Conservation (phyloP, 2,329 filamentous ascomycete species). For the Furcasterigmium sp. region DNA sequence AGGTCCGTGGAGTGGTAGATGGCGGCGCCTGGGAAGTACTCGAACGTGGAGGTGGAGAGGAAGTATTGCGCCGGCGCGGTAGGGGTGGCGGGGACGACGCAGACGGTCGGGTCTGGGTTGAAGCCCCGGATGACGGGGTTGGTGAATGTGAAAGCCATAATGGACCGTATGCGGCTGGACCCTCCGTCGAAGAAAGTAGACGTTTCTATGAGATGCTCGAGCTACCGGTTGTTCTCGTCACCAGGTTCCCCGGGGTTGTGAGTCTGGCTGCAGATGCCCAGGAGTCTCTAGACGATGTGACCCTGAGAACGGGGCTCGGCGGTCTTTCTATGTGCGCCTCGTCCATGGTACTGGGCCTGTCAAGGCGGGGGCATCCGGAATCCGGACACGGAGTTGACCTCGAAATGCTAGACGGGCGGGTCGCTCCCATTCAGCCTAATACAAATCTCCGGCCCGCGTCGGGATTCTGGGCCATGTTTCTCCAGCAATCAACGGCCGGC, state of each 20-base stretch:
- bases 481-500: slow-evolving; percentile 11
- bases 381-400: no score
- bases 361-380: no score
- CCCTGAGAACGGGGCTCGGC: no score
- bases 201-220: neutral
- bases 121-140: slow-evolving; percentile 55
- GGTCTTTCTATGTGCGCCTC: no score
- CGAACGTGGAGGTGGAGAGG: slow-evolving; percentile 57
- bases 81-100: slow-evolving; percentile 25
- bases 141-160: slow-evolving; percentile 18
- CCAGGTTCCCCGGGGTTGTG: no score
- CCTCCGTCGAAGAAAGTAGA: neutral
- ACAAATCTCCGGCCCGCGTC: no score
- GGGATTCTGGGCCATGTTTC: slow-evolving; percentile 5
- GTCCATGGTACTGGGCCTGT: no score
- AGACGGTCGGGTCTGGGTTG: slow-evolving; percentile 55
- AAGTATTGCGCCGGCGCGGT: slow-evolving; percentile 37
- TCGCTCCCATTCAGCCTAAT: neutral
- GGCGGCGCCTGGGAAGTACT: slow-evolving; percentile 56
- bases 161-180: no score
- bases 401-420: neutral
- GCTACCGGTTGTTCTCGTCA: neutral
- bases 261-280: no score
- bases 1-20: slow-evolving; percentile 53
- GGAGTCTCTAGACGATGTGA: no score